A percentile compares a stretch with the other conserved stretches of the same genome.
Conservation (phyloP, 139 green algal species). For the Haematococcus lacustris region DNA sequence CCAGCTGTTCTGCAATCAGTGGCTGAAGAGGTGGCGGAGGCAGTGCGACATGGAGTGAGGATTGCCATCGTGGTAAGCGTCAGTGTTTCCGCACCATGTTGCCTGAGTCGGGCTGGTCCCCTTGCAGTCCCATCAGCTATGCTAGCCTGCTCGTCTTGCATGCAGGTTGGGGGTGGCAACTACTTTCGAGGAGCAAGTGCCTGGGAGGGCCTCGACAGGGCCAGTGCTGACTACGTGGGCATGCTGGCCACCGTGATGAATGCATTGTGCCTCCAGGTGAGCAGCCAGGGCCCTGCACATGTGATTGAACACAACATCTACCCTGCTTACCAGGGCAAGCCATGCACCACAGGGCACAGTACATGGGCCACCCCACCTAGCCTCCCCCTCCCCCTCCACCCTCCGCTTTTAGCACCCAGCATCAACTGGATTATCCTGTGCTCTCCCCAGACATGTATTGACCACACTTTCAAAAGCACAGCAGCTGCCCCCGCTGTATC, state of each 20-base stretch:
- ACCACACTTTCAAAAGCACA: no score
- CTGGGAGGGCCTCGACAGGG: conserved; percentile 72
- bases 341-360: no score
- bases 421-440: no score
- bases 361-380: no score
- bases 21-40: conserved; percentile 75
- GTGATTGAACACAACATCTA: no score
- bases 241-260: conserved; percentile 99
- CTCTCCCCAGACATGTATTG: no score
- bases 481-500: no score
- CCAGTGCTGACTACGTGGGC: conserved; percentile 93
- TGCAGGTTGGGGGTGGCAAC: conserved; percentile 93
- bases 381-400: no score
- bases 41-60: conserved; percentile 47
- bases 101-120: background rate
- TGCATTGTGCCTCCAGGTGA: conserved; percentile 75
- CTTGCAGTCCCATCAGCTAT: background rate
- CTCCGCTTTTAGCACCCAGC: no score
- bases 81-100: conserved; percentile 9
- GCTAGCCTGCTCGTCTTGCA: conserved; percentile 48
- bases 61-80: conserved; percentile 89
- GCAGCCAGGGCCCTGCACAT: no score
- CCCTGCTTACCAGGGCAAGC: no score
- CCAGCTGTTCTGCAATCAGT: conserved; percentile 71
- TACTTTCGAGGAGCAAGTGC: conserved; percentile 87